Conservation (phyloP, 306 rosid genomes). For the Trichosanthes truncata region DNA sequence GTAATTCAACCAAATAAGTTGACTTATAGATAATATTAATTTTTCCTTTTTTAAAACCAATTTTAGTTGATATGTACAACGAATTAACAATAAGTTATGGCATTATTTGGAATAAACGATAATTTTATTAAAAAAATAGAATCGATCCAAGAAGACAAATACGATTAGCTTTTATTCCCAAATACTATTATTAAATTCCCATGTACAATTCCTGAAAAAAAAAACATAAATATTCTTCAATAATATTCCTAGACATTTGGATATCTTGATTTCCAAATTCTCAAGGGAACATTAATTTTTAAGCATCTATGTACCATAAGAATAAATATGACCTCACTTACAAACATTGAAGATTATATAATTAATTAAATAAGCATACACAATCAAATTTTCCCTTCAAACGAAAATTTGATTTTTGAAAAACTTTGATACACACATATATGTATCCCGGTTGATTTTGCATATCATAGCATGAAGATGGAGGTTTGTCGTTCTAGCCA, state of each 20-base stretch:
- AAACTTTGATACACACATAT: too few species aligned
- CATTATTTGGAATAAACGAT: background rate
- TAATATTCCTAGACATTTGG: background rate
- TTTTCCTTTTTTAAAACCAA: background rate
- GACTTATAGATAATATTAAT: background rate
- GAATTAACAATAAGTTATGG: background rate
- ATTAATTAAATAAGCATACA: too few species aligned
- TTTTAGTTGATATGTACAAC: background rate
- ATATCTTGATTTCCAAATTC: background rate
- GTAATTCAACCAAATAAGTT: background rate
- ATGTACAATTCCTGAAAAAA: too few species aligned
- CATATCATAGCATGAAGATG: too few species aligned
- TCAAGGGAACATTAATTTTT: background rate
- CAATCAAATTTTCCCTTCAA: too few species aligned
- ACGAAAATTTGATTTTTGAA: too few species aligned
- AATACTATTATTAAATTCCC: background rate
- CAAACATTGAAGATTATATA: background rate
- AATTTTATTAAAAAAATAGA: background rate
- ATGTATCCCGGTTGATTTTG: too few species aligned
- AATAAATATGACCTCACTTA: too few species aligned
- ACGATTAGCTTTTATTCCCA: background rate
- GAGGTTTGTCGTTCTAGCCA: too few species aligned
- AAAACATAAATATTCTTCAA: background rate
- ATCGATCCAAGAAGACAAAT: background rate
- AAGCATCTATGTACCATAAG: background rate